A percentile compares a stretch with the other conserved stretches of the same genome.
Conservation (phyloP, 257 asterid genomes). For the Hygrophila difformis region DNA sequence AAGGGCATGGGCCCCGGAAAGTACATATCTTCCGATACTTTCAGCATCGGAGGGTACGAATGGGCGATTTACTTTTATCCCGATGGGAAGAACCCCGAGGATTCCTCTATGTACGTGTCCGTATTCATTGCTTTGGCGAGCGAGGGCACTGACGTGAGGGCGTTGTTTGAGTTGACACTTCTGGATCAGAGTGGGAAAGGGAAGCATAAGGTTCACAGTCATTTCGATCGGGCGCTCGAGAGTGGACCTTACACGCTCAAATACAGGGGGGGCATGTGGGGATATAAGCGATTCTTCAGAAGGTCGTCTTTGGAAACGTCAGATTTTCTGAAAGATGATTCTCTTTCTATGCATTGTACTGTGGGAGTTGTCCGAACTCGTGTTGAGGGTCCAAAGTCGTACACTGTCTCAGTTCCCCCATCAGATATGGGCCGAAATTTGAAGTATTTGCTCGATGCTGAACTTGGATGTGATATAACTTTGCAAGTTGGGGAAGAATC, state of each 20-base stretch:
- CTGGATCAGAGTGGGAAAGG: constrained; percentile 88
- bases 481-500: constrained; percentile 75
- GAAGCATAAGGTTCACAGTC: constrained; percentile 92
- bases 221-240: constrained; percentile 91
- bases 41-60: constrained; percentile 78
- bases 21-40: constrained; percentile 71
- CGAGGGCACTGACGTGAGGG: constrained; percentile 84
- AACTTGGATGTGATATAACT: constrained; percentile 58
- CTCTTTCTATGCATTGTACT: constrained; percentile 79
- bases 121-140: constrained; percentile 81
- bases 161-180: constrained; percentile 81
- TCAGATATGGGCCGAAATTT: constrained; percentile 84
- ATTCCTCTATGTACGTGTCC: constrained; percentile 73
- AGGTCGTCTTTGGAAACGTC: constrained; percentile 71
- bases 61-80: constrained; percentile 96
- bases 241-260: constrained; percentile 86
- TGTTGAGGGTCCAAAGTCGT: constrained; percentile 67
- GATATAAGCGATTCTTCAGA: constrained; percentile 80
- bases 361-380: constrained; percentile 94
- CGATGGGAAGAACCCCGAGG: constrained; percentile 88
- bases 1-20: constrained; percentile 91
- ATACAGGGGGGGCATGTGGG: constrained; percentile 98
- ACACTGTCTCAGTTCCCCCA: constrained; percentile 51
- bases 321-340: constrained; percentile 81
- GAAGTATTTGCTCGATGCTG: constrained; percentile 55